Conservation (phyloP, 2,329 filamentous ascomycete genomes). For the Aureobasidium lini region DNA sequence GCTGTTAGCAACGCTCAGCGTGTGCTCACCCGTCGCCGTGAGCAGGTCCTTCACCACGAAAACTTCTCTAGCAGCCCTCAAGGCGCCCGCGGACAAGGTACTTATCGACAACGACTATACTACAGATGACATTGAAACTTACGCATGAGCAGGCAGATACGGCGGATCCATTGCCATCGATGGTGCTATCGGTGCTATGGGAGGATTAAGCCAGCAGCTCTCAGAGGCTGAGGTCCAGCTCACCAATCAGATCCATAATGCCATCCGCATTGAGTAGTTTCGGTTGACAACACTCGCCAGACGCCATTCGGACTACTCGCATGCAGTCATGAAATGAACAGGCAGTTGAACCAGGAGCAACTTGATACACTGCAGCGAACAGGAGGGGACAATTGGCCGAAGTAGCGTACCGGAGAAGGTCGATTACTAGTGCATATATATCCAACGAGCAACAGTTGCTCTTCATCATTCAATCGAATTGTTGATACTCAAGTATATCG, state of each 20-base stretch:
- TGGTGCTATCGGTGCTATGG: slow-evolving; percentile 5
- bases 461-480: too few species aligned
- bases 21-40: neutral
- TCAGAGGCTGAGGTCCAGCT: neutral
- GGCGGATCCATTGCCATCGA: slow-evolving; percentile 7
- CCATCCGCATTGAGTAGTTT: neutral
- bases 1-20: neutral
- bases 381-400: too few species aligned
- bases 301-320: too few species aligned
- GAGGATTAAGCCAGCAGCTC: neutral
- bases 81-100: neutral
- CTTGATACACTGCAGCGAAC: too few species aligned
- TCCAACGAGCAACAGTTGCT: too few species aligned
- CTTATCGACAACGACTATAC: too few species aligned
- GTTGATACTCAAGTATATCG: neutral
- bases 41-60: slow-evolving; percentile 1
- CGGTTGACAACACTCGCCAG: too few species aligned
- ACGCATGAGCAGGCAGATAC: neutral
- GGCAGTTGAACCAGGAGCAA: too few species aligned
- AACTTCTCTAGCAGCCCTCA: neutral
- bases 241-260: neutral
- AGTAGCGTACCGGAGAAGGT: too few species aligned
- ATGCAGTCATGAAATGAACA: too few species aligned
- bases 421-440: too few species aligned
- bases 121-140: neutral